phyloP scores from a whole-genome alignment of 2,329 filamentous ascomycete genomes.

The Chalara sp. region DNA sequence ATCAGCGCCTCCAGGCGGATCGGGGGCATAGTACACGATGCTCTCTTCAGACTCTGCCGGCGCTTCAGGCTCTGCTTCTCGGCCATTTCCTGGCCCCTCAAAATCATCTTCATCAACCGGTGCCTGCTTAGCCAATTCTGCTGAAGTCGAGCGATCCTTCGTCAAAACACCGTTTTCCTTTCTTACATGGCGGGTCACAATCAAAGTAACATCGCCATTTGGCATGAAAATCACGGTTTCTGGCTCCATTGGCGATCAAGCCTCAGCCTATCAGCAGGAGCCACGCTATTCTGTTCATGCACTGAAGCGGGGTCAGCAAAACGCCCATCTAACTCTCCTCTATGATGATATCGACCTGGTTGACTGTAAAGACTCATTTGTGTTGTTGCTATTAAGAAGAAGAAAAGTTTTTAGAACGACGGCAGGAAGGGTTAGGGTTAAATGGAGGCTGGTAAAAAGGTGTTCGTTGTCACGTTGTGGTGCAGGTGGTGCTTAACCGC shows the following conservation, averaged over 20 bases:
- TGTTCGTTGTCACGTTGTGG: too few relatives aligned
- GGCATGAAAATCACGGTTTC: constrained; percentile 19
- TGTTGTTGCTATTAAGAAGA: too few relatives aligned
- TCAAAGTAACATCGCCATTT: constrained; percentile 19
- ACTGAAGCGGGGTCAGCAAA: constrained; percentile 1
- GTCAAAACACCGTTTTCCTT: constrained; percentile 2
- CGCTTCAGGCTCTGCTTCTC: constrained; percentile 7
- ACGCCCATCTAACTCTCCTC: neutral
- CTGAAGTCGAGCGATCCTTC: neutral
- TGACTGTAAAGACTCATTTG: constrained; percentile 6
- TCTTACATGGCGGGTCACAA: constrained; percentile 11
- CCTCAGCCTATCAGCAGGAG: neutral
- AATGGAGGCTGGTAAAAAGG: too few relatives aligned
- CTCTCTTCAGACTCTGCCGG: constrained; percentile 9
- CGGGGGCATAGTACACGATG: constrained; percentile 16
- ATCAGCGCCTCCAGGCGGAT: constrained; percentile 13
- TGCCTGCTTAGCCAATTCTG: neutral
- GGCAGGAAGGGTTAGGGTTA: too few relatives aligned
- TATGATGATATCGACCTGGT: constrained; percentile 1
- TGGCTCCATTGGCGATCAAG: constrained; percentile 12
- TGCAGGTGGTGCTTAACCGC: too few relatives aligned
- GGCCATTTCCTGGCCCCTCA: constrained; percentile 4
- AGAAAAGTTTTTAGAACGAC: too few relatives aligned
- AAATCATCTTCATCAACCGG: constrained; percentile 8
- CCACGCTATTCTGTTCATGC: constrained; percentile 4